Base-by-base conservation (phyloP, 106 monocot genomes). In the Acorus calamus region DNA sequence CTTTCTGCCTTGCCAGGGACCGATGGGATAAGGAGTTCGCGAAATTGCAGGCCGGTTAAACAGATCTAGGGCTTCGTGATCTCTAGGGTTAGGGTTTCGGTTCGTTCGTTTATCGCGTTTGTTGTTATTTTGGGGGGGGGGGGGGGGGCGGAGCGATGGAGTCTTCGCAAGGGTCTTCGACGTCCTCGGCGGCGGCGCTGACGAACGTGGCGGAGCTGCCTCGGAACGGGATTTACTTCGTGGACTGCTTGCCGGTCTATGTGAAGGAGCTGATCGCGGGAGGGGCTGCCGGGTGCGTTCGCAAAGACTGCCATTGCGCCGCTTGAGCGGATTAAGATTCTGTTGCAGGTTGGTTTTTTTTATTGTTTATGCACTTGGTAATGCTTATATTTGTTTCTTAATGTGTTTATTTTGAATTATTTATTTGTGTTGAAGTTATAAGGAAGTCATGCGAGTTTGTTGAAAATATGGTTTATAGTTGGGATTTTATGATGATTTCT, bases 301-400 rank as follows among this genome's bases (percentile, higher is more conserved):
- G 87, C 94, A 63, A 96, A 96, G 80, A 87, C 87, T 12, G 82
- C 90, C 69, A 87, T 96, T 44, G 94, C 90, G 2, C 94, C 94
- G 54, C 82, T 96, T 53, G 94, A 96, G 60, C 81, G 87, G 9
- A 83, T 90, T 71, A 96, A 96, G 84, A 96, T 96, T 50, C 72
- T 96, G 13, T 90, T 87, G 59, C 92, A 92, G 92, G 84, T 28
- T 28, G 28, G n/a, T n/a, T 28, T 28, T 28, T 28, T 28, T 28
- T 28, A 28, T 28, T 28, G 28, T 28, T 28, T 28, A 28, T 28
- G 28, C 28, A 28, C 1, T 28, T 28, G 28, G 28, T 28, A 28
- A 28, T 28, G 28, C 28, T 28, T 28, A 28, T 28, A 28, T 28
- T 28, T 0, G 28, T 28, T 28, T 28, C 0, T 0, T 84, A n/a